A percentile compares a stretch with the other conserved stretches of the same genome.
Conservation (phyloP, 768 basidiomycete species). For the Coprinopsis strossmayeri region DNA sequence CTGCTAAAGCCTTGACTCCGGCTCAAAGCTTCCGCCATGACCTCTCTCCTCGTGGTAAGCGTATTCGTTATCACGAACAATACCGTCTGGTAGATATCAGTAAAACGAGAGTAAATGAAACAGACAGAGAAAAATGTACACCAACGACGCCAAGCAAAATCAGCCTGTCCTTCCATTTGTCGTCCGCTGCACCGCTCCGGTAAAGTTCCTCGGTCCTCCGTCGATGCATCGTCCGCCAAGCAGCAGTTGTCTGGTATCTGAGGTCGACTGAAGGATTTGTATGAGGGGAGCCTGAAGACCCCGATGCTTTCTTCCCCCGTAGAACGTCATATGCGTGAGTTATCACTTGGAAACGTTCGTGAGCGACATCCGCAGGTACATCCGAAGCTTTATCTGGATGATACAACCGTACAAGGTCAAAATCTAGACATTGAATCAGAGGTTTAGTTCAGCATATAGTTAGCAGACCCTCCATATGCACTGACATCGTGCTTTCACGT, state of each 20-base stretch:
- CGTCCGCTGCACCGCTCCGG: constrained; percentile 45
- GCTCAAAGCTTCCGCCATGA: constrained; percentile 16
- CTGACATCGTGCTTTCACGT: constrained; percentile 56
- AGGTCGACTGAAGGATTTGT: constrained; percentile 13
- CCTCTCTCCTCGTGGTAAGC: constrained; percentile 19
- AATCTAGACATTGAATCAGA: constrained; percentile 39
- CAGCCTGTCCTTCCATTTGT: constrained; percentile 60
- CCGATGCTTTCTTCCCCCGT: constrained; percentile 33
- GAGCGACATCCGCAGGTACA: constrained; percentile 41
- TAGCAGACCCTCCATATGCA: constrained; percentile 9
- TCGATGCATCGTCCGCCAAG: constrained; percentile 35
- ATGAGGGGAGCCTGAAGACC: constrained; percentile 12
- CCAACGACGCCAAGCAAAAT: constrained; percentile 49
- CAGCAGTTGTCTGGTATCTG: constrained; percentile 28
- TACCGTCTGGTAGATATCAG: constrained; percentile 14
- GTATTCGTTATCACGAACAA: constrained; percentile 20
- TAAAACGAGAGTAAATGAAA: neutral
- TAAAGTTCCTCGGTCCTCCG: constrained; percentile 39
- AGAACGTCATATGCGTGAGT: constrained; percentile 62
- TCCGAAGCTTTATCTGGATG: constrained; percentile 60
- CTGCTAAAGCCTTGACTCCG: neutral
- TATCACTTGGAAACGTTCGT: constrained; percentile 65
- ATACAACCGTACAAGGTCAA: constrained; percentile 73
- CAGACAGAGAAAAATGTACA: constrained; percentile 28
- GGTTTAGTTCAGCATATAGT: neutral